These are phyloP conservation scores for Tetragonia tetragonoides DNA, from an alignment of 148 eudicot genomes.

Conservation along the genomic window DNA sequence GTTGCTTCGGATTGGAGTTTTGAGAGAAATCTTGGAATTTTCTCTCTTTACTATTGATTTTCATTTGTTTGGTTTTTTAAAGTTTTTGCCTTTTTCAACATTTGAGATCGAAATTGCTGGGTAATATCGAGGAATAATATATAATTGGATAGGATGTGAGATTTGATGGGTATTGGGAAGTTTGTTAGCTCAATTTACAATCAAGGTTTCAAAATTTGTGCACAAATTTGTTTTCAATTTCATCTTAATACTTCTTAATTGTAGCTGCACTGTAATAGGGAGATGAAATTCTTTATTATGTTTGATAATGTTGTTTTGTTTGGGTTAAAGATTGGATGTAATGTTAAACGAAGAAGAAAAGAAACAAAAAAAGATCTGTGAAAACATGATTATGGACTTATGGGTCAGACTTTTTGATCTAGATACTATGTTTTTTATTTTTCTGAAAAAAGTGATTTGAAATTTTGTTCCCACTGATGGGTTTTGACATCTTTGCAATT, in stretches of 20 bases:
- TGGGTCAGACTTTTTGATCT: not conserved
- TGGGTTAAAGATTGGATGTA: not conserved
- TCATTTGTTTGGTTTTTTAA: not conserved
- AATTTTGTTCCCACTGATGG: not conserved
- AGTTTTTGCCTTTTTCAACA: not conserved
- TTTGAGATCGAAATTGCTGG: not conserved
- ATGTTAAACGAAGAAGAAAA: not conserved
- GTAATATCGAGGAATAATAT: not conserved
- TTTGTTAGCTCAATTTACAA: not conserved
- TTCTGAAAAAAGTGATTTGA: not conserved
- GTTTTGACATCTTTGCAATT: not conserved
- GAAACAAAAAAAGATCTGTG: no score
- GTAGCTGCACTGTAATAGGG: not conserved
- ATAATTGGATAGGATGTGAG: not conserved
- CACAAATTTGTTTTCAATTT: not conserved
- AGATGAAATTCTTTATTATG: not conserved
- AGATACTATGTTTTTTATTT: not conserved
- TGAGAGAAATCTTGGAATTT: not conserved
- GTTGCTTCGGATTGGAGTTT: not conserved
- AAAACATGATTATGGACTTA: no score
- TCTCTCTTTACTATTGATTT: no score
- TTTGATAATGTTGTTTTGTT: not conserved
- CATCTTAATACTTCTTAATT: not conserved
- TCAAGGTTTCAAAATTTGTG: not conserved
- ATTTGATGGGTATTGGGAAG: not conserved